Conservation (phyloP, 805 yeast genomes). For the Wickerhamomyces rabaulensis region DNA sequence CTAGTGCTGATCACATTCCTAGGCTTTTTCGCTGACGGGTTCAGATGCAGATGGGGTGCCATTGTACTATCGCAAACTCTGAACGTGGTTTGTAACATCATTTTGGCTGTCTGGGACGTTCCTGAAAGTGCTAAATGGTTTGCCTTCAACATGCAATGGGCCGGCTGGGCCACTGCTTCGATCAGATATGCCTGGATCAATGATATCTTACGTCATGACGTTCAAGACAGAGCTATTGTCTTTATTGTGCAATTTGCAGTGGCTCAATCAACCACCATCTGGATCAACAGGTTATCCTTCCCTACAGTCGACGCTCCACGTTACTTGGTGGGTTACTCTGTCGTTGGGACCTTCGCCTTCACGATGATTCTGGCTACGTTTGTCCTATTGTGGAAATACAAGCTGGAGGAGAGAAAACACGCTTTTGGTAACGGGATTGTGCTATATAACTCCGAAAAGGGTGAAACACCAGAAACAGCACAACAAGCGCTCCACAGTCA, state of each 20-base stretch:
- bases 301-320: slow-evolving; percentile 50
- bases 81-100: slow-evolving; percentile 39
- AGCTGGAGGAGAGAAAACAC: slow-evolving; percentile 30
- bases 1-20: not conserved
- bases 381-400: slow-evolving; percentile 20
- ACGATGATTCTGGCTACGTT: slow-evolving; percentile 24
- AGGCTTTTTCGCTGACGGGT: slow-evolving; percentile 24
- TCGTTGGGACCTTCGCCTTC: slow-evolving; percentile 31
- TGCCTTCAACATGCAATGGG: slow-evolving; percentile 27
- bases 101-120: slow-evolving; percentile 46
- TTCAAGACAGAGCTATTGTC: slow-evolving; percentile 45
- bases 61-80: slow-evolving; percentile 38
- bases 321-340: slow-evolving; percentile 46
- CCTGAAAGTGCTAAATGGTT: slow-evolving; percentile 48
- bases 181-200: slow-evolving; percentile 55
- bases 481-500: not conserved
- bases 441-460: slow-evolving; percentile 23
- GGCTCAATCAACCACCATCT: slow-evolving; percentile 44
- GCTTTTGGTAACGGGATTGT: slow-evolving; percentile 36
- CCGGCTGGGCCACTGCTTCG: slow-evolving; percentile 52
- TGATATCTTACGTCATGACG: slow-evolving; percentile 51
- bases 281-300: slow-evolving; percentile 32
- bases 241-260: slow-evolving; percentile 44
- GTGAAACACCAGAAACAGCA: slow-evolving; percentile 7
- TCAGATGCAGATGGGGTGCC: slow-evolving; percentile 37